Evolutionary conservation across 257 asterid species (phyloP), one percentile per base, ranked within the genome.

Genomic region (Solanum etuberosum): DNA sequence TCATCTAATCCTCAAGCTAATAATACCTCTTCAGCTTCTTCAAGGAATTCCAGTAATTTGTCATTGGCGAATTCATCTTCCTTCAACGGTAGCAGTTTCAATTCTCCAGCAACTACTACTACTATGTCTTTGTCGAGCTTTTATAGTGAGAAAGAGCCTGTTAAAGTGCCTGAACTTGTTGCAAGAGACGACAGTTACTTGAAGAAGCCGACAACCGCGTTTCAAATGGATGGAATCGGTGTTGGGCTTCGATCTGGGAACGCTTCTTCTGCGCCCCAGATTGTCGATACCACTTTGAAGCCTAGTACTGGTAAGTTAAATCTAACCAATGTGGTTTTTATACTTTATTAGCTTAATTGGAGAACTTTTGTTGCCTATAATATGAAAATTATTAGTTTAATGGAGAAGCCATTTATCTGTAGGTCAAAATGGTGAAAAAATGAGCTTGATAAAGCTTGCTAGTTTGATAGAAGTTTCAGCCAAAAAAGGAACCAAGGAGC

Each of bases 381-480:
- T 77, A 13, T 43, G 40, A 46, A 25, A 80, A 46, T 80, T 80
- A 16, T 43, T 78, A 18, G 84, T 9, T 80, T 80, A 38, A 80
- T 27, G 9, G 40, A 43, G 27, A 46, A 46, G 40, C 65, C 7
- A n/a, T 78, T 83, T 71, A 80, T 90, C 88, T 89, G 93, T 90
- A 95, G 99, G 95, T 74, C 90, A 93, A 91, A 98, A 91, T 86
- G 93, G 96, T 88, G 99, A 92, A 16, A 96, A 95, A 86, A 78
- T 96, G 85, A 93, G 97, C 84, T 91, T 95, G 86, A 92, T 96
- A 72, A 96, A 94, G 89, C 93, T 96, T 46, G 99, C 99, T 15
- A 90, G 98, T 88, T 91, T 96, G 83, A 92, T 95, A 76, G 98
- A 96, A 87, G 93, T 93, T 37, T 93, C 95, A 29, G 95, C 98